phyloP scores from a whole-genome alignment of 2,329 filamentous ascomycete genomes.

The Pseudofabraea citricarpa region DNA sequence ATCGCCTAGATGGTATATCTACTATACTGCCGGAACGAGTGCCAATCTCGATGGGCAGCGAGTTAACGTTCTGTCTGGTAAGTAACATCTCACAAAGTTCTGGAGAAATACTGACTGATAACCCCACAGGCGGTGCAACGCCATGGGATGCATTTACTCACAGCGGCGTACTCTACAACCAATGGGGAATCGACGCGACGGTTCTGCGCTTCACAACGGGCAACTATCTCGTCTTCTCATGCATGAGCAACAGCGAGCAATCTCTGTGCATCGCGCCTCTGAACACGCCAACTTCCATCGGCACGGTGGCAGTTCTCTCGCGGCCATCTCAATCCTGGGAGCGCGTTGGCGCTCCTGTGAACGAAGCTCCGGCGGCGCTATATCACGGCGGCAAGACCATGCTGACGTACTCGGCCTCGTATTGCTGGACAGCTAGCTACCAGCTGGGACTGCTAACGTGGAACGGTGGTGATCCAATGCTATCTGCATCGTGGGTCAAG shows the following conservation, averaged over 20 bases:
- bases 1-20: conserved; percentile 43
- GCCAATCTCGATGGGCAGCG: conserved; percentile 44
- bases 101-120: neutral
- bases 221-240: conserved; percentile 50
- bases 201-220: conserved; percentile 40
- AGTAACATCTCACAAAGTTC: no score
- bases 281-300: conserved; percentile 37
- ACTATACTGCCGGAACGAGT: conserved; percentile 47
- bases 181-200: conserved; percentile 51
- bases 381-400: conserved; percentile 49
- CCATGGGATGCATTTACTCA: conserved; percentile 49
- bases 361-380: conserved; percentile 49
- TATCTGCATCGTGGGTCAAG: conserved; percentile 44
- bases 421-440: conserved; percentile 52
- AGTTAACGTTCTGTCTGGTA: conserved; percentile 46
- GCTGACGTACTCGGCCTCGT: conserved; percentile 48
- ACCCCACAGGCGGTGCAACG: conserved; percentile 38
- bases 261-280: conserved; percentile 32
- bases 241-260: conserved; percentile 25
- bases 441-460: conserved; percentile 48
- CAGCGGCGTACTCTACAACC: conserved; percentile 38
- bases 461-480: conserved; percentile 43
- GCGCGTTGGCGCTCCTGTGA: conserved; percentile 42
- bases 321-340: conserved; percentile 48
- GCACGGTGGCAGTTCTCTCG: conserved; percentile 43